phyloP scores from a whole-genome alignment of 306 rosid species.

The Senna tora region DNA sequence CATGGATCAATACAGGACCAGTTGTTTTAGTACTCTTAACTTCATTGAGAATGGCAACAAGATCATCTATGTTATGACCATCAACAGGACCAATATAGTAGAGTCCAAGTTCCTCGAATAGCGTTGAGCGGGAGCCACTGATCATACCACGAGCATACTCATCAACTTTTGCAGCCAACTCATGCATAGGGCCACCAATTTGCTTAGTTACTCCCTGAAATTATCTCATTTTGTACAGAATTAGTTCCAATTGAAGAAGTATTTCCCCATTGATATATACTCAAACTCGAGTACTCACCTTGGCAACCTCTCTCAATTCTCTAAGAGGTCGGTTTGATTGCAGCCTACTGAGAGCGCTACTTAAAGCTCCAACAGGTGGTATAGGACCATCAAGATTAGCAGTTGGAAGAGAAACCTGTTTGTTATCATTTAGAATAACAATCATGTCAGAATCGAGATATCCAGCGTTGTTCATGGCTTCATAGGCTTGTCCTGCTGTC shows the following conservation, averaged over 20 bases:
- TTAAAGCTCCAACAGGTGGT: conserved; percentile 96
- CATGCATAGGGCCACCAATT: conserved; percentile 94
- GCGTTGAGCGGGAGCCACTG: conserved; percentile 87
- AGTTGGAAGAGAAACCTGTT: conserved; percentile 93
- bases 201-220: conserved; percentile 87
- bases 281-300: conserved; percentile 58
- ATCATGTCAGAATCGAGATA: conserved; percentile 98
- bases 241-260: conserved; percentile 20
- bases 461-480: conserved; percentile 99
- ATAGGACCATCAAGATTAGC: conserved; percentile 90
- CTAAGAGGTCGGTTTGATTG: conserved; percentile 94
- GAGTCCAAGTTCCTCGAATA: conserved; percentile 97
- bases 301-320: conserved; percentile 96
- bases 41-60: conserved; percentile 81
- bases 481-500: conserved; percentile 99
- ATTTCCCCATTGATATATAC: not conserved
- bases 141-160: conserved; percentile 99
- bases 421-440: conserved; percentile 95
- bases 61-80: conserved; percentile 96
- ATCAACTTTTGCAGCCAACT: conserved; percentile 96
- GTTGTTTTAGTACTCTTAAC: conserved; percentile 84
- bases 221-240: conserved; percentile 28
- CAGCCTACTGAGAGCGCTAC: conserved; percentile 92
- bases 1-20: conserved; percentile 92
- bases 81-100: conserved; percentile 98